phyloP scores from a whole-genome alignment of 805 yeast species.

The Cyberlindnera meyerae region DNA sequence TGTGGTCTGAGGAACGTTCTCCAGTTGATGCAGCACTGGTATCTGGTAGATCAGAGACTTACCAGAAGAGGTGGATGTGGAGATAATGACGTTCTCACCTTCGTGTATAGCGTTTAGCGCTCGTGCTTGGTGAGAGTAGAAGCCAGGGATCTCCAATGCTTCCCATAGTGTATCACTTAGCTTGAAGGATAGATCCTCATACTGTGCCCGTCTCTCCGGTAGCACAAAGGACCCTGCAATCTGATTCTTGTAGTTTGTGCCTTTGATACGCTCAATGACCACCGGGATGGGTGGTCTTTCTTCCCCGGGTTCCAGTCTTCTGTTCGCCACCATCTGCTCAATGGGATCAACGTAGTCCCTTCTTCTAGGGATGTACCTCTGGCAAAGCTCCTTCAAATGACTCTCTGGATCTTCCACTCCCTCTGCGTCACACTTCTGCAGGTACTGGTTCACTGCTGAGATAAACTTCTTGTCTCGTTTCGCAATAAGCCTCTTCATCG shows the following conservation, averaged over 20 bases:
- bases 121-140: slow-evolving; percentile 79
- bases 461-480: slow-evolving; percentile 53
- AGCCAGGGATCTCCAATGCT: slow-evolving; percentile 45
- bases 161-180: slow-evolving; percentile 47
- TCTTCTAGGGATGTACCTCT: slow-evolving; percentile 40
- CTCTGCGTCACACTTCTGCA: slow-evolving; percentile 27
- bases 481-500: slow-evolving; percentile 55
- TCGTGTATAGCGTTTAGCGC: slow-evolving; percentile 59
- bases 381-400: slow-evolving; percentile 34
- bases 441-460: slow-evolving; percentile 33
- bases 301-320: slow-evolving; percentile 19
- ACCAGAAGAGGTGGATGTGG: slow-evolving; percentile 97
- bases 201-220: slow-evolving; percentile 42
- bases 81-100: slow-evolving; percentile 70
- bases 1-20: slow-evolving; percentile 42
- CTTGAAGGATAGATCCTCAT: slow-evolving; percentile 36
- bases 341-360: slow-evolving; percentile 57
- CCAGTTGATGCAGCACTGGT: slow-evolving; percentile 57
- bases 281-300: slow-evolving; percentile 41
- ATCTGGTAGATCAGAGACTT: slow-evolving; percentile 89
- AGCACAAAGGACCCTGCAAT: slow-evolving; percentile 49
- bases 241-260: slow-evolving; percentile 57
- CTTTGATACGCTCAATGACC: slow-evolving; percentile 46
- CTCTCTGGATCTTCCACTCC: slow-evolving; percentile 36
- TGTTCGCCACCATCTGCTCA: slow-evolving; percentile 44